Percentiles rank a stretch among this genome's conserved stretches.
Evolutionary conservation across 805 yeast species (phyloP).

Genomic region (Suhomyces sp.): DNA sequence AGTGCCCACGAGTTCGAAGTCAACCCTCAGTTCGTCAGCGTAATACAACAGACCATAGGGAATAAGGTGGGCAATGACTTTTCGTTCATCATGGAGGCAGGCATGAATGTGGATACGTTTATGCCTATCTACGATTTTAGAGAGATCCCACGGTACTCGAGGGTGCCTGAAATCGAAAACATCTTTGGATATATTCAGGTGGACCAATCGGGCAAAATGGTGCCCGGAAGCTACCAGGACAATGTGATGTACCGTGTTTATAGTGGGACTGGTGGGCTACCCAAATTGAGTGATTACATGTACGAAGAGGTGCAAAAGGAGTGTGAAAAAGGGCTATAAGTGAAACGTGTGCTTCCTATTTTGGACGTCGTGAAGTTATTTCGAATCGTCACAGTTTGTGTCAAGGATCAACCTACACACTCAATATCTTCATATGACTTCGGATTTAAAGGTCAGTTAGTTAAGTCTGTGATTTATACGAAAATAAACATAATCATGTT

Average conservation of each 20-base stretch:
- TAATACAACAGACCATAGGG: constrained; percentile 27
- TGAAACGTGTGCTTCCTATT: no score
- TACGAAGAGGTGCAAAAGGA: constrained; percentile 32
- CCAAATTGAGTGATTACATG: constrained; percentile 52
- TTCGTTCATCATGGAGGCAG: constrained; percentile 55
- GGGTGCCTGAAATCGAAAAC: constrained; percentile 71
- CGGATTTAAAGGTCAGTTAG: no score
- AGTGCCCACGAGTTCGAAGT: constrained; percentile 23
- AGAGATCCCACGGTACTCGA: constrained; percentile 58
- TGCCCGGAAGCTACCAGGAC: constrained; percentile 52
- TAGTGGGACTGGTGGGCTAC: constrained; percentile 46
- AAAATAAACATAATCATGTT: no score
- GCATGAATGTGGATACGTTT: constrained; percentile 48
- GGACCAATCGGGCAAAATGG: constrained; percentile 52
- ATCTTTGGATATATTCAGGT: constrained; percentile 70
- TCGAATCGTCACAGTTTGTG: no score
- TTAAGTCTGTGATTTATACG: no score
- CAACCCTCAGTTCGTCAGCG: constrained; percentile 27
- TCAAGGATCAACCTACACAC: no score
- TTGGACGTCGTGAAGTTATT: no score
- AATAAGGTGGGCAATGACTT: constrained; percentile 42
- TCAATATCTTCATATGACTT: no score
- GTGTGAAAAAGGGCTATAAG: constrained; percentile 3
- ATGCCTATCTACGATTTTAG: constrained; percentile 76
- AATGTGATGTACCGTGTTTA: constrained; percentile 59